Base-by-base conservation (phyloP, 2,329 filamentous ascomycete species). In the Arthrobotrys conoides region DNA sequence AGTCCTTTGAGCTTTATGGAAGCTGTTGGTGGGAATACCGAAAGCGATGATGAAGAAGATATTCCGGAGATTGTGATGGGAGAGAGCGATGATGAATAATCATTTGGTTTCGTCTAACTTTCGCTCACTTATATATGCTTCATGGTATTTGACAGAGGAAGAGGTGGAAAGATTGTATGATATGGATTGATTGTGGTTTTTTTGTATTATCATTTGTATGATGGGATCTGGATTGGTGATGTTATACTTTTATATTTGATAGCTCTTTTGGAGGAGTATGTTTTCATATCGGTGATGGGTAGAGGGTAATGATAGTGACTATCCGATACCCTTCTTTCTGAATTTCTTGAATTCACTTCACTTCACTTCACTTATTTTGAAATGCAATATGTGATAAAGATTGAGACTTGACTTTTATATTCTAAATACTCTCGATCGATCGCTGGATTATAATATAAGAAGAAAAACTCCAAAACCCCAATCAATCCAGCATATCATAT, bases 51-150 rank as follows among this genome's bases (percentile, higher is more conserved):
- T 18, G 69, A 68, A 18, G 71, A 24, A 20, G 73, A 78, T 16
- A 79, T 79, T n/a, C 76, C 76, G 1, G 76, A 79, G 59, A 79
- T 79, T 44, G 65, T 75, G n/a, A 79, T 79, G 76, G 76, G 65
- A 8, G 72, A 71, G 48, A 75, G 71, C 33, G 71, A 71, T 49
- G 76, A 75, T 14, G 71, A 75, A 20, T 68, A 33, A 64, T 41
- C 8, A 12, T n/a, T 33, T 55, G 1, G 1, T 55, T 33, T 55
- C 8, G 9, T 3, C 10, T n/a, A 22, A n/a, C n/a, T 49, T 57
- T 18, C 3, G 27, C 27, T 18, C 3, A 6, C 27, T 30, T 30
- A 30, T 30, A 30, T 30, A 30, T 3, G 27, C 27, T 30, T 30
- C n/a, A n/a, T n/a, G n/a, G n/a, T 30, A 6, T 30, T 6, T 30